Evolutionary conservation across 1,139 yeast genomes (phyloP).

Genomic region (Schwanniomyces etchellsii): DNA sequence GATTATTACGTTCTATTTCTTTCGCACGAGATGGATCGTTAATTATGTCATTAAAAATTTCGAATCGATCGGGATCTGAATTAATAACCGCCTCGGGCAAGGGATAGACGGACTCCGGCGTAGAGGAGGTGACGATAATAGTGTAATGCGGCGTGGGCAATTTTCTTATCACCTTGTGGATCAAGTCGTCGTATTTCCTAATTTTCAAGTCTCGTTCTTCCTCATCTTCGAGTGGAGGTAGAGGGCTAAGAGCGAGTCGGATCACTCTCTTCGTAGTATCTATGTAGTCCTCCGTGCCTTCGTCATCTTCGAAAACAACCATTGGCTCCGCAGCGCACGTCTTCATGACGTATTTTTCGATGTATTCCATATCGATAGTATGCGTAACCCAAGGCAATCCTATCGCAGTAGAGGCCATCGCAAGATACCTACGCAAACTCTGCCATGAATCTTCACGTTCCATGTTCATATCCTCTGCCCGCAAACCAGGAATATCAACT

Average conservation of each 20-base stretch:
- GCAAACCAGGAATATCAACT: slow-evolving; percentile 66
- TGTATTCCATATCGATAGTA: slow-evolving; percentile 40
- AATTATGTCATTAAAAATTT: slow-evolving; percentile 42
- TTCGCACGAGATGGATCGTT: slow-evolving; percentile 39
- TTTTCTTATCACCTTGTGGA: slow-evolving; percentile 49
- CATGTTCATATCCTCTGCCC: slow-evolving; percentile 49
- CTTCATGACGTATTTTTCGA: slow-evolving; percentile 36
- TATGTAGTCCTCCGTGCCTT: slow-evolving; percentile 42
- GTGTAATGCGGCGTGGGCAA: slow-evolving; percentile 66
- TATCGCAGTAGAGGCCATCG: slow-evolving; percentile 58
- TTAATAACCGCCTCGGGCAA: slow-evolving; percentile 22
- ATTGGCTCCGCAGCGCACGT: slow-evolving; percentile 47
- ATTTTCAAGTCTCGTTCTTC: slow-evolving; percentile 16
- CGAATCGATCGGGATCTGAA: slow-evolving; percentile 27
- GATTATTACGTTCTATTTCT: slow-evolving; percentile 54
- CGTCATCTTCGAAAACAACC: slow-evolving; percentile 31
- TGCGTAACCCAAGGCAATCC: slow-evolving; percentile 50
- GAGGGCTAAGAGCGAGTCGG: slow-evolving; percentile 43
- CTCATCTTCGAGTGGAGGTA: slow-evolving; percentile 29
- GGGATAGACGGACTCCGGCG: slow-evolving; percentile 23
- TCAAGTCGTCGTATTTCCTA: slow-evolving; percentile 43
- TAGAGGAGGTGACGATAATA: slow-evolving; percentile 42
- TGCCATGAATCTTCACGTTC: slow-evolving; percentile 40
- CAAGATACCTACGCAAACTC: slow-evolving; percentile 48
- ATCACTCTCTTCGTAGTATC: slow-evolving; percentile 63